Base-by-base conservation (phyloP, 2,329 filamentous ascomycete species). In the Sphaerulina musiva region DNA sequence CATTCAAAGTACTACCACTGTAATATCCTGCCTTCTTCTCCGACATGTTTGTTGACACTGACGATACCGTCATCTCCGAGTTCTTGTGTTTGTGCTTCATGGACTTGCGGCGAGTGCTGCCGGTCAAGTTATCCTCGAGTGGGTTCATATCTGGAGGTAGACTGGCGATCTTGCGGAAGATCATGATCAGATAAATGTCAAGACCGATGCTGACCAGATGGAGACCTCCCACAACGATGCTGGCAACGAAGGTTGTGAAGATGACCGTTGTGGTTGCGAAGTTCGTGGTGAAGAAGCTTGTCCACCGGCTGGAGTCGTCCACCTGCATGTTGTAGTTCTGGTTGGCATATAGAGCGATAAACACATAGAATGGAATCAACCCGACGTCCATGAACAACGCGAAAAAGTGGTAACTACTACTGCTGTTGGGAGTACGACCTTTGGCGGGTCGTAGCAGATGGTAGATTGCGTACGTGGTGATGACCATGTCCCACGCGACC, bases 101-200 rank as follows among this genome's bases (percentile, higher is more conserved):
- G 73, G 77, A 54, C 72, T 74, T 64, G n/a, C 51, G 42, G 10
- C 59, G 57, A 20, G 46, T 58, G 23, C 85, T 81, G 9, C 88
- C 84, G 1, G 90, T 96, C 54, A 95, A 74, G 64, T 92, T 85
- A 61, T 87, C 83, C 68, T 96, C 91, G 11, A 97, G 78, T 1
- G 92, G 92, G 68, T 97, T 97, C 87, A 95, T 89, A 66, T 97
- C 92, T 0, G 92, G 91, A 5, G 92, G 92, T 69, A 96, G 79
- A 17, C 79, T 76, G 4, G 84, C 78, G 64, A 97, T 96, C 66
- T 87, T 86, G 40, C 85, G 82, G 80, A 96, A 97, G 62, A 86
- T 81, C 49, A 87, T 69, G 12, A 83, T 82, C 26, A 97, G 77
- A 73, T 86, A 96, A 32, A 88, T 68, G 4, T 88, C 88, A 36